A percentile compares a stretch with the other conserved stretches of the same genome.
phyloP scores from a whole-genome alignment of 1,284 basidiomycete species.

The Puccinia hordei region DNA sequence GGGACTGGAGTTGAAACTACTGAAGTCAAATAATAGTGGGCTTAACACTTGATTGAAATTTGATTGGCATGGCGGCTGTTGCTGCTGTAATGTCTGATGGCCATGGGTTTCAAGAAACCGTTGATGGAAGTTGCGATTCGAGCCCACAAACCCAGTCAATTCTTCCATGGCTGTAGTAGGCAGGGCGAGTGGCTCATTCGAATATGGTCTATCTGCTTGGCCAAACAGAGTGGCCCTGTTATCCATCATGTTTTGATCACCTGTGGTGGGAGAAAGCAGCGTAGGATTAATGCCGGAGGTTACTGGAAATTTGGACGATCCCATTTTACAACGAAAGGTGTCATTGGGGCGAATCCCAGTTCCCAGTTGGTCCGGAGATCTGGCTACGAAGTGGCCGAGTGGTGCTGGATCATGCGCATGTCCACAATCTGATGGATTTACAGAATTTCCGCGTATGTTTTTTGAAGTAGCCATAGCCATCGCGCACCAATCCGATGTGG shows the following conservation, averaged over 20 bases:
- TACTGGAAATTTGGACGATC: neutral
- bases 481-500: constrained; percentile 8
- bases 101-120: neutral
- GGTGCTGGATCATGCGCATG: neutral
- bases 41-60: constrained; percentile 3
- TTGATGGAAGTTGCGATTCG: neutral
- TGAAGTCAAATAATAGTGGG: constrained; percentile 10
- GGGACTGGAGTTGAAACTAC: neutral
- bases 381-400: neutral
- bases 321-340: neutral
- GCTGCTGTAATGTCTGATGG: neutral
- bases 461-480: neutral
- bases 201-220: neutral
- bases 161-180: constrained; percentile 16
- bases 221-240: neutral
- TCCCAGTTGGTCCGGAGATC: neutral
- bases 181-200: neutral
- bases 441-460: neutral
- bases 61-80: constrained; percentile 8
- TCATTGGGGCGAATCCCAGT: neutral
- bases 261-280: neutral
- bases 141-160: neutral
- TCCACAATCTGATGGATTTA: neutral
- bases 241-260: neutral
- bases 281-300: neutral